A percentile compares a stretch with the other conserved stretches of the same genome.
phyloP scores from a whole-genome alignment of 2,329 filamentous ascomycete species.

The Aspergillus pseudoterreus region DNA sequence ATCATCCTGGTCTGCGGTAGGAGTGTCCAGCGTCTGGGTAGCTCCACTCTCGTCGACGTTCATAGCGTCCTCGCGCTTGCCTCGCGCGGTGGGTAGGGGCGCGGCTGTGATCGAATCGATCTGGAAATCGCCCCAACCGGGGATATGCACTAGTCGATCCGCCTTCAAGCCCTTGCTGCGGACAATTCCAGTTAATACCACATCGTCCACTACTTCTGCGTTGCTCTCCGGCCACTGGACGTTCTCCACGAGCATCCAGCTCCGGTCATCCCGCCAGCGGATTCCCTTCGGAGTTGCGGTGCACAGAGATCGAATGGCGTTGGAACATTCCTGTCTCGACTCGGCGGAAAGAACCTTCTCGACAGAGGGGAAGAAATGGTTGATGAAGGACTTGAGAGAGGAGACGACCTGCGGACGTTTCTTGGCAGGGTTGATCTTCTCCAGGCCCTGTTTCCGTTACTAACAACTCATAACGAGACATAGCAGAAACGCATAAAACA shows the following conservation, averaged over 20 bases:
- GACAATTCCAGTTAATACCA: slow-evolving; percentile 78
- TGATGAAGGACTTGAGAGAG: slow-evolving; percentile 88
- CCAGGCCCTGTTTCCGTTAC: slow-evolving; percentile 51
- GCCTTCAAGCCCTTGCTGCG: slow-evolving; percentile 84
- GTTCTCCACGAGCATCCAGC: slow-evolving; percentile 90
- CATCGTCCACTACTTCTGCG: slow-evolving; percentile 46
- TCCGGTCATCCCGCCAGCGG: slow-evolving; percentile 91
- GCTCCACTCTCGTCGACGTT: slow-evolving; percentile 58
- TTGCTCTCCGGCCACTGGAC: slow-evolving; percentile 65
- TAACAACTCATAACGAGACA: slow-evolving; percentile 8
- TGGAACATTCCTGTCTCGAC: slow-evolving; percentile 83
- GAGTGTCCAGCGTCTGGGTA: slow-evolving; percentile 60
- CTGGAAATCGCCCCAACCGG: slow-evolving; percentile 92
- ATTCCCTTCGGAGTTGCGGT: slow-evolving; percentile 89
- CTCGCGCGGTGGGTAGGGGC: slow-evolving; percentile 58
- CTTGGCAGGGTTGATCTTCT: slow-evolving; percentile 75
- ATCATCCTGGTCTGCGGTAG: slow-evolving; percentile 77
- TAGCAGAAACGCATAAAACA: background rate
- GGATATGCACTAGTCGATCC: slow-evolving; percentile 83
- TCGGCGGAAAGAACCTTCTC: slow-evolving; percentile 90
- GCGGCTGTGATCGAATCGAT: slow-evolving; percentile 83
- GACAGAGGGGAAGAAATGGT: slow-evolving; percentile 87
- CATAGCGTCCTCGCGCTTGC: slow-evolving; percentile 59
- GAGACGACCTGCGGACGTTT: slow-evolving; percentile 69
- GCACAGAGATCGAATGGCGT: slow-evolving; percentile 85